These are phyloP conservation scores for Jatropha curcas DNA, from an alignment of 345 rosid genomes.

Conservation along the genomic window DNA sequence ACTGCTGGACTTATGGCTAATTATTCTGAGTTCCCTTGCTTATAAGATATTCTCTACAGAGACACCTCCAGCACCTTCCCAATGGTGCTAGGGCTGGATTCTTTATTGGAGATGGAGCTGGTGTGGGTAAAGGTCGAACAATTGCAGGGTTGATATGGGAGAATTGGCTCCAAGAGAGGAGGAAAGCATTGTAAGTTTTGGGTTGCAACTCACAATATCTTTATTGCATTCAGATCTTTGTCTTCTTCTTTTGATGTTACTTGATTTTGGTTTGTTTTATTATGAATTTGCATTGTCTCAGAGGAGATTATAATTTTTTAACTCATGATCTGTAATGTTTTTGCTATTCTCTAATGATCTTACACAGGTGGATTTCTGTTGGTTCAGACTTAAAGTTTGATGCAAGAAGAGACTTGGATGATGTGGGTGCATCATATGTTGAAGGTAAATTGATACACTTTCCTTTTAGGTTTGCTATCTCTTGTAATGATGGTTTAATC, in stretches of 20 bases:
- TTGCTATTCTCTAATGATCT: slow-evolving; percentile 26
- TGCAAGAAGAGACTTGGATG: slow-evolving; percentile 98
- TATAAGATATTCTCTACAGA: slow-evolving; percentile 51
- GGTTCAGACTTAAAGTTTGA: slow-evolving; percentile 97
- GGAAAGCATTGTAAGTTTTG: slow-evolving; percentile 76
- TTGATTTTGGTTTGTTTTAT: not conserved
- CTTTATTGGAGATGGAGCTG: slow-evolving; percentile 99
- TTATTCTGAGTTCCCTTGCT: slow-evolving; percentile 22
- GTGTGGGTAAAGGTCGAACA: slow-evolving; percentile 98
- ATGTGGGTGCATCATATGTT: slow-evolving; percentile 76
- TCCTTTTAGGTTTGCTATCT: not conserved
- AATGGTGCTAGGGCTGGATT: slow-evolving; percentile 88
- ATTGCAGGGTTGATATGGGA: slow-evolving; percentile 97
- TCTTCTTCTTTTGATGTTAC: not conserved
- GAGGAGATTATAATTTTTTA: not conserved
- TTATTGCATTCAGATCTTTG: not conserved
- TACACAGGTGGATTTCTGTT: slow-evolving; percentile 91
- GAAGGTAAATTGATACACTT: slow-evolving; percentile 50
- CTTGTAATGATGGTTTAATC: too few species aligned
- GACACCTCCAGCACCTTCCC: slow-evolving; percentile 91
- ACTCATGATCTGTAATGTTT: slow-evolving; percentile 15
- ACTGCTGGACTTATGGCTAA: slow-evolving; percentile 24
- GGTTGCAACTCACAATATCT: slow-evolving; percentile 18
- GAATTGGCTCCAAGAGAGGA: slow-evolving; percentile 85
- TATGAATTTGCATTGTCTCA: not conserved